Evolutionary conservation across 129 eudicot genomes (phyloP), one percentile per base, ranked within the genome.

Genomic region (Saposhnikovia divaricata): DNA sequence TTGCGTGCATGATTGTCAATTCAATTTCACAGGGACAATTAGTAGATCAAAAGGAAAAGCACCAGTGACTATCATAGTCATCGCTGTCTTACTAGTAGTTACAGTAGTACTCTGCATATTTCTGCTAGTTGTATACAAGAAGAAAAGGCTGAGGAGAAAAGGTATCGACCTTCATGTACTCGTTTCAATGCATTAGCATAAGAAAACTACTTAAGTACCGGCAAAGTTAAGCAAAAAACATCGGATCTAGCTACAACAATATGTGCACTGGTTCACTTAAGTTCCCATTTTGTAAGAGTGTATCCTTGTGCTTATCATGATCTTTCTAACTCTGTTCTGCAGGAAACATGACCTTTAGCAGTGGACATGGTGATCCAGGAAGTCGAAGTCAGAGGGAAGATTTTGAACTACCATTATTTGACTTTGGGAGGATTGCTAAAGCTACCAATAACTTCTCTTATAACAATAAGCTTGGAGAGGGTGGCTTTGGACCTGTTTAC

Each of bases 401-500:
- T 44, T 44, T 74, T 4, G 55, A 74, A 4, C 8, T 74, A 11
- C 77, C 77, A 10, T n/a, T 44, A 25, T 74, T 74, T 25, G 77
- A 74, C 23, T 74, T 74, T 15, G 37, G 0, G 34, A 9, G 7
- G 28, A 74, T 74, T 74, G 39, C 77, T 44, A 44, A 44, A 42
- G 77, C 77, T 48, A 74, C 77, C 53, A 74, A 25, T 10, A 74
- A 44, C 77, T 74, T 74, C 37, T 74, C 77, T 27, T 0, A n/a
- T 4, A 74, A 44, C 53, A 74, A 74, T 25, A 74, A 44, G 77
- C 55, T 74, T 23, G 77, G 77, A 23, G 77, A 74, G 77, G 77
- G 77, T n/a, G 55, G 55, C 16, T 74, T 74, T 44, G 55, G 77
- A 44, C 77, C 55, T 74, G 77, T 74, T 23, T 74, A 74, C 55